Base-by-base conservation (phyloP, 257 asterid species). In the Rehmannia glutinosa region DNA sequence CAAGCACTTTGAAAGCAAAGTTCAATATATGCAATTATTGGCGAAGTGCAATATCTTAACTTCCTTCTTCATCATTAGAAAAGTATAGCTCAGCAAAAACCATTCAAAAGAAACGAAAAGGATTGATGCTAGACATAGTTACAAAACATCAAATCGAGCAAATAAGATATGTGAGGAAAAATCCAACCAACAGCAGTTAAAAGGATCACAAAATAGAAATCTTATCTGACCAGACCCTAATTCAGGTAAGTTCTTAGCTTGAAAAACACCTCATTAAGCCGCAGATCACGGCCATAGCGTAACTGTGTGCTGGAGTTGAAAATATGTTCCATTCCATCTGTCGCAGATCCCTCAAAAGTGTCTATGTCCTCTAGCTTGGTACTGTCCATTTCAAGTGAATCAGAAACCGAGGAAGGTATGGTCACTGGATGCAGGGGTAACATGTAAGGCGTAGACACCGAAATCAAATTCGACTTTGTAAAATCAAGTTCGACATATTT, bases 241-340 rank as follows among this genome's bases (percentile, higher is more conserved):
- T 52, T 38, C 32, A 24, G 27, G 38, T 52, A 66, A 62, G 72
- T 45, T 55, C 13, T 59, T 47, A 13, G 64, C 27, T 67, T 20
- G 63, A 27, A 69, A 54, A 61, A 63, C 69, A 93, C 97, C 97
- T 94, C 99, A 81, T 94, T 94, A 61, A 94, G 84, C 63, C 97
- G 91, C 76, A 94, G 87, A 84, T 94, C 99, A 70, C 87, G 83
- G 64, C 99, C 99, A 85, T 86, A 94, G 11, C 94, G 94, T 67
- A 94, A 81, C 79, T 86, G 96, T 70, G 94, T 88, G 82, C 90
- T 83, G 62, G 96, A 84, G 75, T 81, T 91, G 82, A 86, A 90
- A 77, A 88, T 84, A 84, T 94, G 92, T 60, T 88, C 97, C 99
- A 94, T 94, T 57, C 99, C 99, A 82, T 94, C 99, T 10, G 76